phyloP scores from a whole-genome alignment of 768 basidiomycete species.

The Cyathus striatus region DNA sequence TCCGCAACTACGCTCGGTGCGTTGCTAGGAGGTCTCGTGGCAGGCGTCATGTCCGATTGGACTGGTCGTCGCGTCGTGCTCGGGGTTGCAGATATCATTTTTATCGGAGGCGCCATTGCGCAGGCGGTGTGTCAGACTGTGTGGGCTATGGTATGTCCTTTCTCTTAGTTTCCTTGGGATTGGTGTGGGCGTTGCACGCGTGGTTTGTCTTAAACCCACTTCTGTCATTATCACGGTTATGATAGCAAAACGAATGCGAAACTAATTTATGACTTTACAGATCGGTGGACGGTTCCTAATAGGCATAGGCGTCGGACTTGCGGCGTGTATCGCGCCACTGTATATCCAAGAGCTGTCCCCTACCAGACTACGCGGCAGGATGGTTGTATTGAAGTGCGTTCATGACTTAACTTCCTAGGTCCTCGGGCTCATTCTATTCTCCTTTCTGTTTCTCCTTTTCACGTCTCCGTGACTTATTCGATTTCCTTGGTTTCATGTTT shows the following conservation, averaged over 20 bases:
- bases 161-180: too few relatives aligned
- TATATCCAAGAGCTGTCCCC: constrained; percentile 85
- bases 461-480: too few relatives aligned
- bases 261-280: too few relatives aligned
- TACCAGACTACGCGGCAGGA: constrained; percentile 64
- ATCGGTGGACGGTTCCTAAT: constrained; percentile 72
- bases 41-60: constrained; percentile 68
- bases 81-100: constrained; percentile 63
- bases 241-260: too few relatives aligned
- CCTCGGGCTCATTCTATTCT: not conserved
- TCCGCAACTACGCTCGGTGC: constrained; percentile 77
- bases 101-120: constrained; percentile 67
- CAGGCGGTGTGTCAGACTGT: constrained; percentile 70
- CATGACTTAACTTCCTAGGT: not conserved
- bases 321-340: constrained; percentile 73
- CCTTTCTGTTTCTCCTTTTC: too few relatives aligned
- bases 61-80: constrained; percentile 64
- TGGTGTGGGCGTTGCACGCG: too few relatives aligned
- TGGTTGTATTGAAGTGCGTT: constrained; percentile 68
- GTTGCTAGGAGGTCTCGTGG: constrained; percentile 65
- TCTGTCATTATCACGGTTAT: not conserved
- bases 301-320: constrained; percentile 69
- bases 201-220: not conserved
- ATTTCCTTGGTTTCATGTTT: too few relatives aligned
- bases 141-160: constrained; percentile 54